Conservation (phyloP, 495 filamentous ascomycete species). For the Hypoxylon lienhwacheense region DNA sequence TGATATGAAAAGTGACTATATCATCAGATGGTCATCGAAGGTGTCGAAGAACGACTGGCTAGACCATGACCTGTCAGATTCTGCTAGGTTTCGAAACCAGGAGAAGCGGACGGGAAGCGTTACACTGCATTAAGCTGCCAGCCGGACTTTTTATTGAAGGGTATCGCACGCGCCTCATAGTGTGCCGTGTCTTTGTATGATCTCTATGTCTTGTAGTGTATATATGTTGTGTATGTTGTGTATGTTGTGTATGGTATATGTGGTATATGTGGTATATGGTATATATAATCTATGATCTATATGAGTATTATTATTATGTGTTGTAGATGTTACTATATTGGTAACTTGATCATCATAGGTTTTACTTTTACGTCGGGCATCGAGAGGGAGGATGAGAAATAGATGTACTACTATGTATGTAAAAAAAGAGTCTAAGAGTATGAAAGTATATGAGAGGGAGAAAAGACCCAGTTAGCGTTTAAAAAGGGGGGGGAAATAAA, state of each 20-base stretch:
- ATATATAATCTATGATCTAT: too few relatives aligned
- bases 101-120: slow-evolving; percentile 8
- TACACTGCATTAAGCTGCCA: slow-evolving; percentile 26
- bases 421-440: too few relatives aligned
- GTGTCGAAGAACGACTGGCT: slow-evolving; percentile 22
- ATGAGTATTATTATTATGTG: too few relatives aligned
- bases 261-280: too few relatives aligned
- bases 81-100: slow-evolving; percentile 2
- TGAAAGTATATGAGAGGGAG: slow-evolving; percentile 2
- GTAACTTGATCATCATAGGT: slow-evolving; percentile 6
- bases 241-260: too few relatives aligned
- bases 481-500: slow-evolving; percentile 16
- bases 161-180: slow-evolving; percentile 23
- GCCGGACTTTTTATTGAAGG: slow-evolving; percentile 33
- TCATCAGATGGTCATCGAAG: slow-evolving; percentile 19
- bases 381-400: slow-evolving; percentile 9
- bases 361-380: slow-evolving; percentile 19
- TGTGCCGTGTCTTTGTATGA: slow-evolving; percentile 7
- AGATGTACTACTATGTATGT: too few relatives aligned
- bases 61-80: slow-evolving; percentile 33
- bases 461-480: background rate
- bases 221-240: too few relatives aligned
- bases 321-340: slow-evolving; percentile 29
- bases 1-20: slow-evolving; percentile 5
- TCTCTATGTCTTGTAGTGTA: too few relatives aligned